phyloP scores from a whole-genome alignment of 495 filamentous ascomycete genomes.

The Neurospora terricola region DNA sequence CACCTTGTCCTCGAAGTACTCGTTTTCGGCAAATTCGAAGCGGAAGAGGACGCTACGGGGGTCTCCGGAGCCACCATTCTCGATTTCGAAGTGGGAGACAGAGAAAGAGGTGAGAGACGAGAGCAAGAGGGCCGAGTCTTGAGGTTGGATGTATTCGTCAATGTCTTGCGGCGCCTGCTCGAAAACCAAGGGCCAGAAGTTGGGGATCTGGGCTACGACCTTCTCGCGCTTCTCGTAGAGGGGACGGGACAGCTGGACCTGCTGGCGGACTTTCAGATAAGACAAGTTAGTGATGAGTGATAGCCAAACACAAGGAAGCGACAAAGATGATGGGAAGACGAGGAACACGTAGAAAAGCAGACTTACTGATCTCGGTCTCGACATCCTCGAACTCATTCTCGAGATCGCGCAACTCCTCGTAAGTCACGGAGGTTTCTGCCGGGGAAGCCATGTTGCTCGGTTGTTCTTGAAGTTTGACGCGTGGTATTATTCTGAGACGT shows the following conservation, averaged over 20 bases:
- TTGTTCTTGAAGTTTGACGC: background rate
- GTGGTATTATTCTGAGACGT: background rate
- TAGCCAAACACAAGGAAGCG: background rate
- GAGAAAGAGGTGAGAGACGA: conserved; percentile 48
- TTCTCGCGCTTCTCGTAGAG: conserved; percentile 65
- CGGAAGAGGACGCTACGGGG: conserved; percentile 55
- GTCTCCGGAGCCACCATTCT: conserved; percentile 44
- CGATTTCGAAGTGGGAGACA: conserved; percentile 70
- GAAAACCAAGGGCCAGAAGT: conserved; percentile 86
- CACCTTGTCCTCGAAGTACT: conserved; percentile 60
- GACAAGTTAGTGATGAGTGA: background rate
- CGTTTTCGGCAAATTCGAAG: conserved; percentile 57
- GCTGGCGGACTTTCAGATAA: conserved; percentile 42
- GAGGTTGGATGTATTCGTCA: conserved; percentile 72
- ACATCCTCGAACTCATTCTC: conserved; percentile 63
- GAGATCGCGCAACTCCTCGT: conserved; percentile 49
- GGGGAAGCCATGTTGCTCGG: conserved; percentile 6
- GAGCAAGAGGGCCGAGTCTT: conserved; percentile 59
- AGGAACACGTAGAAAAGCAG: background rate
- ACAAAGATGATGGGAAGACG: background rate
- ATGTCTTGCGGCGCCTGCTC: conserved; percentile 74
- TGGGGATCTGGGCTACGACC: conserved; percentile 54
- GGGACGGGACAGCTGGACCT: conserved; percentile 40
- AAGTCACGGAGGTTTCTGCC: conserved; percentile 35
- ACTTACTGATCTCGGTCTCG: conserved; percentile 60